Evolutionary conservation across 2,329 filamentous ascomycete species (phyloP).

Genomic region (Thermochaetoides dissita): DNA sequence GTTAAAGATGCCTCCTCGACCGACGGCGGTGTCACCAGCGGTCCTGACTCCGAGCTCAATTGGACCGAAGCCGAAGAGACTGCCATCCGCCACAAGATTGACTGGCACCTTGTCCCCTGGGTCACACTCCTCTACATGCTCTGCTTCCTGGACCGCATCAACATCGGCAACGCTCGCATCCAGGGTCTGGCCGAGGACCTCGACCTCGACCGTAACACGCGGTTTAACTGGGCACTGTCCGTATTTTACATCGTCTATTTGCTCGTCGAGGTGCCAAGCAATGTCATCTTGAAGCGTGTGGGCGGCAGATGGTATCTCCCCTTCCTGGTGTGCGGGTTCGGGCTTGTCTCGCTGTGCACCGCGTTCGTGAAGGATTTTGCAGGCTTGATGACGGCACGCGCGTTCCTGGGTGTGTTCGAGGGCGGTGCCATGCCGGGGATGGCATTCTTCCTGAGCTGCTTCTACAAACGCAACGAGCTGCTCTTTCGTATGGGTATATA

Average conservation of each 20-base stretch:
- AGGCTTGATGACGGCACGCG: conserved; percentile 32
- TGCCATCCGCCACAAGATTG: conserved; percentile 34
- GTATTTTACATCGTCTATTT: conserved; percentile 46
- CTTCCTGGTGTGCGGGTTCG: conserved; percentile 39
- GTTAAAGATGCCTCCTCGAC: conserved; percentile 7
- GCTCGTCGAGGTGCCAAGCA: conserved; percentile 40
- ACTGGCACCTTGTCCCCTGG: conserved; percentile 36
- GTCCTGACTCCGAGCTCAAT: conserved; percentile 18
- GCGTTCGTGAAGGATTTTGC: conserved; percentile 36
- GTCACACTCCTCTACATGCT: conserved; percentile 40
- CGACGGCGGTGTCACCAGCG: conserved; percentile 7
- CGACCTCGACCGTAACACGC: conserved; percentile 28
- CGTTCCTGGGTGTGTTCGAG: conserved; percentile 40
- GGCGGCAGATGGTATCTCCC: conserved; percentile 40
- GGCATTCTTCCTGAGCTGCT: conserved; percentile 40
- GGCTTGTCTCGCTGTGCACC: conserved; percentile 38
- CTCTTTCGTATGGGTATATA: conserved; percentile 42
- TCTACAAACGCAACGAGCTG: conserved; percentile 43
- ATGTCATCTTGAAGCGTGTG: conserved; percentile 39
- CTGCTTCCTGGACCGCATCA: conserved; percentile 21
- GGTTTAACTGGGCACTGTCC: conserved; percentile 44
- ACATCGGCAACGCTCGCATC: conserved; percentile 42
- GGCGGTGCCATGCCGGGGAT: conserved; percentile 45
- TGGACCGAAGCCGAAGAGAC: conserved; percentile 39
- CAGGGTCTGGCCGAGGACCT: conserved; percentile 38